A percentile compares a stretch with the other conserved stretches of the same genome.
These are phyloP conservation scores for Dichomitus squalens DNA, from an alignment of 1,284 basidiomycete species.

Conservation along the genomic window DNA sequence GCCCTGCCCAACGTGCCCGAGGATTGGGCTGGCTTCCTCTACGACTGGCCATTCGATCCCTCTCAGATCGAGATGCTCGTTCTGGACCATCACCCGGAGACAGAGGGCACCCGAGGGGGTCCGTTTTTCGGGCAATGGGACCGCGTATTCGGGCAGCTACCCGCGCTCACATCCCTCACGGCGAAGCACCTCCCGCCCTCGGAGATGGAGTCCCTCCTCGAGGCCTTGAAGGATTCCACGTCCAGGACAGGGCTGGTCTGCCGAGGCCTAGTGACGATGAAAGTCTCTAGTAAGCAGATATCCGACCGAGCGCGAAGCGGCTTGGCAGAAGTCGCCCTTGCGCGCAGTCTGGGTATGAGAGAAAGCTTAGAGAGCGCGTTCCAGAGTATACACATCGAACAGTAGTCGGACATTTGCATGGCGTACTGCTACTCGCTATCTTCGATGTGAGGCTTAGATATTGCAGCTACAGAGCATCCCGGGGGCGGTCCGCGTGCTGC, in stretches of 20 bases:
- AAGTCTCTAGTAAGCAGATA: background rate
- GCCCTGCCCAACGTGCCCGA: no score
- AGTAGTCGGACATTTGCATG: background rate
- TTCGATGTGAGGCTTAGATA: no score
- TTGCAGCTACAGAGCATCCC: no score
- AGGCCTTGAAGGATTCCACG: background rate
- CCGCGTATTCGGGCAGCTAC: background rate
- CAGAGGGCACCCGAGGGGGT: background rate
- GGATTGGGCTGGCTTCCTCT: background rate
- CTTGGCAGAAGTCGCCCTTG: background rate
- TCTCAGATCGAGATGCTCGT: slow-evolving; percentile 3
- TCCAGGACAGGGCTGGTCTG: background rate
- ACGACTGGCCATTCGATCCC: background rate
- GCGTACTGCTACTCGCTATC: no score
- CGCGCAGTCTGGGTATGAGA: background rate
- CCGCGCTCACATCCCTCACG: background rate
- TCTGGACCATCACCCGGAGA: background rate
- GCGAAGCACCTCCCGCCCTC: background rate
- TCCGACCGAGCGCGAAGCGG: background rate
- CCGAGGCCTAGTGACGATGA: background rate
- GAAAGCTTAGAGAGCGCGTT: background rate
- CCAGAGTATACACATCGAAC: background rate
- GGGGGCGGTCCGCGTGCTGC: no score
- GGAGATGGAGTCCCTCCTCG: background rate
- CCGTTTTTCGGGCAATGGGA: background rate